Conservation (phyloP, 352 stramenopile genomes). For the Phytophthora sp. region DNA sequence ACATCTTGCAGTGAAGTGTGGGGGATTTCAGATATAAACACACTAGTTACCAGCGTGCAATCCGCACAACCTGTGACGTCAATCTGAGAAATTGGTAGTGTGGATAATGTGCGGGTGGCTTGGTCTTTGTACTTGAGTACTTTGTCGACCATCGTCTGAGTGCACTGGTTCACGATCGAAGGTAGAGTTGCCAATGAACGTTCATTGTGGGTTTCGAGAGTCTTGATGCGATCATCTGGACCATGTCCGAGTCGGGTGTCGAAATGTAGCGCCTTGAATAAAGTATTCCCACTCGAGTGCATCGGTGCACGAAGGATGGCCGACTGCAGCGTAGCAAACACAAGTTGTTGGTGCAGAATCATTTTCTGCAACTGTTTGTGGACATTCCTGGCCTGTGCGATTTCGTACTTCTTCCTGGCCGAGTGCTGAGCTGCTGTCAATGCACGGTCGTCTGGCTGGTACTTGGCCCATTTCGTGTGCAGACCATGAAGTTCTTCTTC, state of each 20-base stretch:
- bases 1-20: slow-evolving; percentile 23
- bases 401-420: slow-evolving; percentile 17
- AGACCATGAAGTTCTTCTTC: slow-evolving; percentile 25
- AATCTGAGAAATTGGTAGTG: background rate
- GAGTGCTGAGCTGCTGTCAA: slow-evolving; percentile 12
- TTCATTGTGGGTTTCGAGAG: slow-evolving; percentile 17
- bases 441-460: slow-evolving; percentile 10
- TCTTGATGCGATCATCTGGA: slow-evolving; percentile 2
- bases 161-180: slow-evolving; percentile 16
- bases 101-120: background rate
- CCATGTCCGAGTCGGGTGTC: slow-evolving; percentile 11
- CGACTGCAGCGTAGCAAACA: slow-evolving; percentile 31
- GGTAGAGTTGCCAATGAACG: slow-evolving; percentile 14
- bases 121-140: background rate
- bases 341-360: slow-evolving; percentile 26
- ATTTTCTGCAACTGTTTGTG: slow-evolving; percentile 21
- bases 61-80: slow-evolving; percentile 16
- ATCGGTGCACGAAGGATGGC: slow-evolving; percentile 19
- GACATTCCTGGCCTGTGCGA: background rate
- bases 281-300: slow-evolving; percentile 14
- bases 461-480: slow-evolving; percentile 12
- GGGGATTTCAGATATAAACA: slow-evolving; percentile 33
- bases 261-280: slow-evolving; percentile 32
- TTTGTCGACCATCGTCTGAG: slow-evolving; percentile 13
- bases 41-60: slow-evolving; percentile 24